Percentiles rank a stretch among this genome's conserved stretches.
These are phyloP conservation scores for Diutina pseudorugosa DNA, from an alignment of 1,139 yeast species.

Conservation along the genomic window DNA sequence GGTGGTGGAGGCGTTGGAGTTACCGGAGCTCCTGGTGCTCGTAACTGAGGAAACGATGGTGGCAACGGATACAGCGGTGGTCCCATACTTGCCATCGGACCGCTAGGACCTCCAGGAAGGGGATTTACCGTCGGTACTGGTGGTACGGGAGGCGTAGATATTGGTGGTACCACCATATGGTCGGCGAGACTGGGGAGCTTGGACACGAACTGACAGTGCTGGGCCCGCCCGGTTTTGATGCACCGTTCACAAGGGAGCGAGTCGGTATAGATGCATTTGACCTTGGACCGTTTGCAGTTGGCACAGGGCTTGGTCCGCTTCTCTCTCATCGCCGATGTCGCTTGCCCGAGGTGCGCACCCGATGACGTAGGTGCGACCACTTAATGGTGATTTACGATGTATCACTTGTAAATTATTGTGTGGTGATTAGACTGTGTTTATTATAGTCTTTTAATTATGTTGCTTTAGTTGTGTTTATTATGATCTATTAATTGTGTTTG, in stretches of 20 bases:
- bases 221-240: constrained; percentile 30
- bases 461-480: too few species aligned
- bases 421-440: too few species aligned
- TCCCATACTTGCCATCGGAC: not conserved
- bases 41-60: not conserved
- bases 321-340: constrained; percentile 14
- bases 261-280: constrained; percentile 40
- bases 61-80: not conserved
- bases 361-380: too few species aligned
- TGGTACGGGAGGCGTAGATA: not conserved
- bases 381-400: too few species aligned
- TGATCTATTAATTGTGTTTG: too few species aligned
- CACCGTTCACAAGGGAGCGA: constrained; percentile 52
- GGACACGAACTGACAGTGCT: constrained; percentile 42
- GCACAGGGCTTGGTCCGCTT: constrained; percentile 50
- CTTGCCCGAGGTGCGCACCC: too few species aligned
- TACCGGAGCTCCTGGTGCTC: not conserved
- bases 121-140: not conserved
- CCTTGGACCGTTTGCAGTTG: constrained; percentile 51
- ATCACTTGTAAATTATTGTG: too few species aligned
- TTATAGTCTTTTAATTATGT: too few species aligned
- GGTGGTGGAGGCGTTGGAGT: too few species aligned
- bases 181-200: constrained; percentile 29
- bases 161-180: constrained; percentile 13
- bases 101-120: not conserved